Base-by-base conservation (phyloP, 805 yeast species). In the Pichia cephalocereana region DNA sequence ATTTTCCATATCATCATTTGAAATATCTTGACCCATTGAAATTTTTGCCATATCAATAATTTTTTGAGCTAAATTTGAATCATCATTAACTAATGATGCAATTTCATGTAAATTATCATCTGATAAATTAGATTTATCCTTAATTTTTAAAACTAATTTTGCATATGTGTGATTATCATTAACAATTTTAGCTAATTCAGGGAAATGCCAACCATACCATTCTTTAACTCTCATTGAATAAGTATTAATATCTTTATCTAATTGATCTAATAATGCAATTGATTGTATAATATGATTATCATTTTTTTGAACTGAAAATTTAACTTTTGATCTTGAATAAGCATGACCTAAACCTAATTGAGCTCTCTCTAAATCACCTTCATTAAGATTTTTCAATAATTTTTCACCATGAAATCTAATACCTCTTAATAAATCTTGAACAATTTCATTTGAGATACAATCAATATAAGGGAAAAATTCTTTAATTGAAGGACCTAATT, bases 121-220 rank as follows among this genome's bases (percentile, higher is more conserved):
- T 54, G 77, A 75, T 59, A 93, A 74, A 47, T 86, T 77, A 48
- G 89, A 75, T 75, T 93, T 93, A 74, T 93, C 96, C 70, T 80
- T 79, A 66, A 93, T 87, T 70, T 77, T 76, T 54, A 88, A 71
- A 52, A 88, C 86, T 54, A 91, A 77, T 67, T 77, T 80, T 58
- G 97, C 96, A 69, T 77, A 90, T 54, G 76, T 72, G 74, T 85
- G 86, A 76, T 88, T 89, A 70, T 90, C 96, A 57, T 87, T 80
- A 46, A 86, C 95, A 61, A 90, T 78, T 71, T 85, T 86, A 60
- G 95, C 93, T 71, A 89, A 79, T 74, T 89, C 97, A 51, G 97
- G 97, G 82, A 93, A 89, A 68, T 89, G 97, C 97, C 97, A 89
- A 61, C 96, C 95, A 72, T 89, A 89, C 97, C 97, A 89, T 72